Evolutionary conservation across 164 flowering plant species (phyloP).

Genomic region (Nymphaea thermarum): DNA sequence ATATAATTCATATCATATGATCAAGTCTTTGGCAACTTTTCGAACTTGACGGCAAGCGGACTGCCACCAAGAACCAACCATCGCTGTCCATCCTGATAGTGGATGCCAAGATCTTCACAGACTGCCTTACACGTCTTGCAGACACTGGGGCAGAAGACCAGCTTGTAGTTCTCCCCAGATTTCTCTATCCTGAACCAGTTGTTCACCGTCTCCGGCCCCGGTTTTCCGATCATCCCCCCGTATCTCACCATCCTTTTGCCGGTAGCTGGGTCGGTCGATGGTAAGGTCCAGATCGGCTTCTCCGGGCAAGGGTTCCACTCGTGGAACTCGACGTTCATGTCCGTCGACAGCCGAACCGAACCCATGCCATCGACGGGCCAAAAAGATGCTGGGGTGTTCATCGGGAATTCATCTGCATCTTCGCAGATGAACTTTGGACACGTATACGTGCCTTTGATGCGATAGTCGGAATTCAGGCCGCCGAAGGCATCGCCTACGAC

Average conservation of each 20-base stretch:
- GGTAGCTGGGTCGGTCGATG: constrained; percentile 4
- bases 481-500: no score
- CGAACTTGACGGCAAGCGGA: background rate
- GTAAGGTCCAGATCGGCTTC: constrained; percentile 14
- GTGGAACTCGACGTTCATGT: no score
- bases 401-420: no score
- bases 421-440: no score
- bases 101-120: background rate
- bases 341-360: no score
- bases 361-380: no score
- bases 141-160: background rate
- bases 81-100: background rate
- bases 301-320: no score
- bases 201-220: constrained; percentile 14
- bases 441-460: no score
- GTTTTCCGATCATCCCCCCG: constrained; percentile 22
- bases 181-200: constrained; percentile 22
- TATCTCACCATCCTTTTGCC: constrained; percentile 9
- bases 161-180: background rate
- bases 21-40: background rate
- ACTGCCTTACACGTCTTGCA: background rate
- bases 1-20: no score
- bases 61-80: background rate
- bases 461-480: no score
- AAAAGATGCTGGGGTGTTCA: no score